Percentiles rank a stretch among this genome's conserved stretches.
These are phyloP conservation scores for Aspergillus sp. DNA, from an alignment of 2,329 filamentous ascomycete genomes.

Conservation along the genomic window DNA sequence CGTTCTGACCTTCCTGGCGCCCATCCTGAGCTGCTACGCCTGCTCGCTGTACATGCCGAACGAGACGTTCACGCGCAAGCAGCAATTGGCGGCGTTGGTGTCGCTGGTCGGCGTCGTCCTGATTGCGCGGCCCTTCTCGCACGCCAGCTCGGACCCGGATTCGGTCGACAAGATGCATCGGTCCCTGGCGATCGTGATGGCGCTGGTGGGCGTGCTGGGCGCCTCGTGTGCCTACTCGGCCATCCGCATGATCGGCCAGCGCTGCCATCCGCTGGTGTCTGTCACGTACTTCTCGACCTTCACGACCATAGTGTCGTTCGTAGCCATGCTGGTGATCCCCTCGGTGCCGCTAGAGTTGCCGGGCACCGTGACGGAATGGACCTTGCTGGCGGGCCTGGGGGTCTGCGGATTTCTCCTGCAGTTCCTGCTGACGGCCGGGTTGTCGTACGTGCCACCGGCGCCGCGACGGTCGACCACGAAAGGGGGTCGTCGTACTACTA, in stretches of 20 bases:
- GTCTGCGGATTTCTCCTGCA: slow-evolving; percentile 79
- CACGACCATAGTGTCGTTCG: slow-evolving; percentile 66
- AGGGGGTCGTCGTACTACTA: neutral
- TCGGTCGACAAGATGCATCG: slow-evolving; percentile 61
- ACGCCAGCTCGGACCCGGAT: slow-evolving; percentile 17
- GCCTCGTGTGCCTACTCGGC: slow-evolving; percentile 72
- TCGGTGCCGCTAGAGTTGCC: slow-evolving; percentile 59
- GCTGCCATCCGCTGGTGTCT: slow-evolving; percentile 77
- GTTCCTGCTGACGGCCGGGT: slow-evolving; percentile 75
- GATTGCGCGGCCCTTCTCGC: slow-evolving; percentile 67
- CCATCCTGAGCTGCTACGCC: slow-evolving; percentile 74
- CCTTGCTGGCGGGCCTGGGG: slow-evolving; percentile 66
- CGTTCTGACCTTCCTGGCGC: slow-evolving; percentile 83
- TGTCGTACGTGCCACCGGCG: slow-evolving; percentile 67
- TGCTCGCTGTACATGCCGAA: slow-evolving; percentile 70
- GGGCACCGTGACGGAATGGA: slow-evolving; percentile 59
- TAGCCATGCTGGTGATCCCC: slow-evolving; percentile 59
- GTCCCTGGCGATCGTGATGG: slow-evolving; percentile 67
- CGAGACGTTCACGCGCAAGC: slow-evolving; percentile 74
- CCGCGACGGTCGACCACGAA: slow-evolving; percentile 1
- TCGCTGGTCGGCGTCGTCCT: slow-evolving; percentile 78
- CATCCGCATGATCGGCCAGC: slow-evolving; percentile 75
- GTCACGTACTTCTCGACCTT: slow-evolving; percentile 80
- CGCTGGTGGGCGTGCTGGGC: slow-evolving; percentile 75
- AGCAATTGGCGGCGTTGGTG: slow-evolving; percentile 72